phyloP scores from a whole-genome alignment of 306 rosid genomes.

The Sechiopsis laciniata region DNA sequence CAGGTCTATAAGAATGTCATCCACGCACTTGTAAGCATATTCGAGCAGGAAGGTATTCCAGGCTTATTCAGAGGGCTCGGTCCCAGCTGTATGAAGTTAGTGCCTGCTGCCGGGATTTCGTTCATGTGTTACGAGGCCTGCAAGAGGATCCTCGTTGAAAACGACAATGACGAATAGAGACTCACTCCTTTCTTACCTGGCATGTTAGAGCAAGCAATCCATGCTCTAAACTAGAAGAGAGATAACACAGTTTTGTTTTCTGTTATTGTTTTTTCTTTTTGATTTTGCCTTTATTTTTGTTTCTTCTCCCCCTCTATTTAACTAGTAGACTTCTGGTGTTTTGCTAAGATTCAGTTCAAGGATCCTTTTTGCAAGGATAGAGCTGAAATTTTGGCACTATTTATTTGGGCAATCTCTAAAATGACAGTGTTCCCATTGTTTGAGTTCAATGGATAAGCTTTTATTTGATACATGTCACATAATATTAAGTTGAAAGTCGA shows the following conservation, averaged over 20 bases:
- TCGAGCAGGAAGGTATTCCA: conserved; percentile 47
- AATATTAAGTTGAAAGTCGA: no score
- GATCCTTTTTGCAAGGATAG: conserved; percentile 3
- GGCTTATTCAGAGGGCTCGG: conserved; percentile 64
- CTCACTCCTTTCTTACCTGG: neutral
- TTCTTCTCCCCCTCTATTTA: no score
- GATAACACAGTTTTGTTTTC: conserved; percentile 19
- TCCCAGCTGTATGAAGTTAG: conserved; percentile 63
- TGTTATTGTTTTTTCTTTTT: neutral
- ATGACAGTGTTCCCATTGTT: no score
- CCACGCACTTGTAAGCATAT: conserved; percentile 56
- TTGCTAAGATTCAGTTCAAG: neutral
- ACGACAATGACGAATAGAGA: conserved; percentile 22
- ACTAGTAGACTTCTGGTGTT: neutral
- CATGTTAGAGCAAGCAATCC: neutral
- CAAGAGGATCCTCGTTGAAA: conserved; percentile 48
- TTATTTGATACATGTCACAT: neutral
- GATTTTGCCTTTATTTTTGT: neutral
- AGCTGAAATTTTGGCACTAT: neutral
- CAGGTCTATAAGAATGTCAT: conserved; percentile 51
- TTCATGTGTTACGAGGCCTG: conserved; percentile 81
- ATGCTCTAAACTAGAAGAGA: conserved; percentile 15
- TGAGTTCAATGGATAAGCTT: neutral
- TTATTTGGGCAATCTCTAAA: conserved; percentile 1
- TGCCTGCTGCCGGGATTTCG: conserved; percentile 71